Conservation (phyloP, 208 protist genomes). For the Trypanosoma caninum region DNA sequence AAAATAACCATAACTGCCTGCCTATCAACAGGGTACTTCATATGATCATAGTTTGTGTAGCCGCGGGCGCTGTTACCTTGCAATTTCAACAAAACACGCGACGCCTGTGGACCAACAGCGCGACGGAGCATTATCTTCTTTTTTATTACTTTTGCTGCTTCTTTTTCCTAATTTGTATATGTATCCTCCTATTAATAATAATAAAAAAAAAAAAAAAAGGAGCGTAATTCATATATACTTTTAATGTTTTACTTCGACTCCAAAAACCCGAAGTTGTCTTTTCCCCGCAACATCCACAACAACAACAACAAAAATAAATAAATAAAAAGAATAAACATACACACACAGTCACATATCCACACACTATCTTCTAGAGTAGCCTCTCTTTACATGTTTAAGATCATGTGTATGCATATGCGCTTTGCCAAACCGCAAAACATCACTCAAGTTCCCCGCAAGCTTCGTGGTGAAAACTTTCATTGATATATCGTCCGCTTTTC, state of each 20-base stretch:
- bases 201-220: too few relatives aligned
- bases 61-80: constrained; percentile 31
- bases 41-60: constrained; percentile 81
- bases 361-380: too few relatives aligned
- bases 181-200: constrained; percentile 4
- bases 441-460: too few relatives aligned
- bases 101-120: constrained; percentile 39
- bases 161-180: constrained; percentile 8
- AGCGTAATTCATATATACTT: too few relatives aligned
- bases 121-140: constrained; percentile 69
- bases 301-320: too few relatives aligned
- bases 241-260: too few relatives aligned
- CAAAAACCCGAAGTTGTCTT: too few relatives aligned
- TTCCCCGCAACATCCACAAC: too few relatives aligned
- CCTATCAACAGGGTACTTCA: constrained; percentile 76
- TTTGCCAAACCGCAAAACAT: constrained; percentile 5
- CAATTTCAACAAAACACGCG: constrained; percentile 27
- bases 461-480: too few relatives aligned
- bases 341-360: too few relatives aligned
- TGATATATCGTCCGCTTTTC: neutral
- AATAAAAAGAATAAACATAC: too few relatives aligned
- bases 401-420: neutral
- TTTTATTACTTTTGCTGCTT: neutral
- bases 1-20: constrained; percentile 34
- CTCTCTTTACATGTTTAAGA: neutral